phyloP scores from a whole-genome alignment of 768 basidiomycete genomes.

The Exsudoporus frostii region DNA sequence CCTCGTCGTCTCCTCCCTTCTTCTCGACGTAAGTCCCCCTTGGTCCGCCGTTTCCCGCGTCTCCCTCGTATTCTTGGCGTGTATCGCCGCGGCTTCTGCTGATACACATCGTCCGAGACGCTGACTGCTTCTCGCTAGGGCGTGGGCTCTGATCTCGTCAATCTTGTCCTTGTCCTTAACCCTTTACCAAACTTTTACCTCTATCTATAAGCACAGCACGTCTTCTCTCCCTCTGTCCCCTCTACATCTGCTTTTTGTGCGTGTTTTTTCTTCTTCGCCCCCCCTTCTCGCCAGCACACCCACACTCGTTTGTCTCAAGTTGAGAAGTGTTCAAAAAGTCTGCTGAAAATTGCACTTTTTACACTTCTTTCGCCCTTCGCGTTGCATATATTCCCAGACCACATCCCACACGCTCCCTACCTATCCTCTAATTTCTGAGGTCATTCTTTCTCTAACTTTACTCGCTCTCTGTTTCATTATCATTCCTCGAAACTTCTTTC shows the following conservation, averaged over 20 bases:
- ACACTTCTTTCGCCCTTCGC: conserved; percentile 19
- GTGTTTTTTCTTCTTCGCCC: conserved; percentile 35
- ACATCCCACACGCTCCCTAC: conserved; percentile 45
- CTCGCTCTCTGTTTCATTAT: conserved; percentile 47
- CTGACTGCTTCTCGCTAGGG: conserved; percentile 19
- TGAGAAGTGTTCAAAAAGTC: conserved; percentile 26
- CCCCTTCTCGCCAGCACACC: conserved; percentile 23
- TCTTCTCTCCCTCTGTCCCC: conserved; percentile 27
- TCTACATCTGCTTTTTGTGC: conserved; percentile 37
- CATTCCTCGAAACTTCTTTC: conserved; percentile 32
- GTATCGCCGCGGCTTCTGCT: not conserved
- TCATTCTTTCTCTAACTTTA: conserved; percentile 56
- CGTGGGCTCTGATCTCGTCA: conserved; percentile 32
- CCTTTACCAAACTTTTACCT: conserved; percentile 33
- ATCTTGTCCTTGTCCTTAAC: conserved; percentile 33
- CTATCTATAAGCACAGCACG: conserved; percentile 41
- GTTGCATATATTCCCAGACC: conserved; percentile 30
- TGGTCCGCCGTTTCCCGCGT: not conserved
- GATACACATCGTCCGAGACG: not conserved
- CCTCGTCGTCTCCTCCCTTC: conserved; percentile 10
- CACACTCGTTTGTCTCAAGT: conserved; percentile 32
- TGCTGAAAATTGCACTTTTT: conserved; percentile 27
- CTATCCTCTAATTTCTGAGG: conserved; percentile 31
- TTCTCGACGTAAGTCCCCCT: conserved; percentile 25
- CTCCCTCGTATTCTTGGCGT: not conserved